phyloP scores from a whole-genome alignment of 441 rosid species.

The Caryocar brasiliense region DNA sequence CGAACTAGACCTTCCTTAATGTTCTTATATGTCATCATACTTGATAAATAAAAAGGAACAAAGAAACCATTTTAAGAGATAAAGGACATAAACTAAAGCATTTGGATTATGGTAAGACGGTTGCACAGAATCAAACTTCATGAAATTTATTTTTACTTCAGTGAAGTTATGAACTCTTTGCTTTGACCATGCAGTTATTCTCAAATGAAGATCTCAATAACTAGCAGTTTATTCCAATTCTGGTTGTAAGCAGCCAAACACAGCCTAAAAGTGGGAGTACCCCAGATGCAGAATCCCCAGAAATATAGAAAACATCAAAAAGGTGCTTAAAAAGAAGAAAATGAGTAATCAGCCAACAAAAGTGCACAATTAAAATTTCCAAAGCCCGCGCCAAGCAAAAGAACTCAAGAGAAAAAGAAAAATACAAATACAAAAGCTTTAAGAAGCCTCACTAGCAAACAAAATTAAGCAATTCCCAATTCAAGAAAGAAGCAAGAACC shows the following conservation, averaged over 20 bases:
- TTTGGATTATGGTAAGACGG: slow-evolving; percentile 1
- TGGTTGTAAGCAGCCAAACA: slow-evolving; percentile 11
- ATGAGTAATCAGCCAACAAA: background rate
- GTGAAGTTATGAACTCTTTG: background rate
- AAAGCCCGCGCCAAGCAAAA: background rate
- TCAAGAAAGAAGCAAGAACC: background rate
- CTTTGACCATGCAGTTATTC: background rate
- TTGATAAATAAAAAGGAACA: background rate
- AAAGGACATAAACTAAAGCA: slow-evolving; percentile 1
- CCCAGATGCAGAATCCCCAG: slow-evolving; percentile 17
- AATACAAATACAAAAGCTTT: background rate
- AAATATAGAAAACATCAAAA: slow-evolving; percentile 8
- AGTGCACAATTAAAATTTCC: background rate
- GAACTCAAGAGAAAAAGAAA: too few species aligned
- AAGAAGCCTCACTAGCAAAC: background rate
- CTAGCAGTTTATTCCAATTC: slow-evolving; percentile 4
- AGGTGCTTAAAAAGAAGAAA: slow-evolving; percentile 1
- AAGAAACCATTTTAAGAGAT: background rate
- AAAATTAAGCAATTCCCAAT: slow-evolving; percentile 12
- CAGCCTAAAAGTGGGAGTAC: slow-evolving; percentile 7
- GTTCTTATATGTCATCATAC: too few species aligned
- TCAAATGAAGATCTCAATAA: background rate
- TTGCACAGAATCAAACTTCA: slow-evolving; percentile 3
- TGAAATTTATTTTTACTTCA: background rate
- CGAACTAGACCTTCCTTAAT: background rate